Percentiles rank a stretch among this genome's conserved stretches.
phyloP scores from a whole-genome alignment of 2,329 filamentous ascomycete species.

The Colletotrichum tropicale region DNA sequence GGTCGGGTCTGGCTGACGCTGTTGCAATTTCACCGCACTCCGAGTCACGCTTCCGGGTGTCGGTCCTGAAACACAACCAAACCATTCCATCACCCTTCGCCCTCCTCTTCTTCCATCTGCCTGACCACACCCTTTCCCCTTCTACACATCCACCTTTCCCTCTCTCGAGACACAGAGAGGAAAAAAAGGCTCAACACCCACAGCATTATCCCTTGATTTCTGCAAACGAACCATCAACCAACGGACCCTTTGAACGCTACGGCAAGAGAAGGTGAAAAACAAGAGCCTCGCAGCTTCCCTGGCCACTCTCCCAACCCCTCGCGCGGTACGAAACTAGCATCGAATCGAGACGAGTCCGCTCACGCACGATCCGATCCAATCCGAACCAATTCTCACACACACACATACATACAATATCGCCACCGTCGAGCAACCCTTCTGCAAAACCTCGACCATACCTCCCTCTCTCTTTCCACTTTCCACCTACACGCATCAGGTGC shows the following conservation, averaged over 20 bases:
- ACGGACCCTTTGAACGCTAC: background rate
- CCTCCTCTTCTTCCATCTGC: background rate
- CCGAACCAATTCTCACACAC: constrained; percentile 6
- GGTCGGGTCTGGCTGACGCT: constrained; percentile 2
- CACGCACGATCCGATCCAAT: constrained; percentile 14
- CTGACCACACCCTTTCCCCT: background rate
- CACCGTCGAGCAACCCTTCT: constrained; percentile 7
- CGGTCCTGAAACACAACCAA: constrained; percentile 21
- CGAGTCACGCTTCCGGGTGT: constrained; percentile 20
- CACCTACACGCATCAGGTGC: background rate
- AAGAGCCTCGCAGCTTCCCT: background rate
- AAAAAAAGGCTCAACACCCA: background rate
- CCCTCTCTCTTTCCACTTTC: background rate
- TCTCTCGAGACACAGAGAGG: background rate
- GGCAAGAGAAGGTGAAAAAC: background rate
- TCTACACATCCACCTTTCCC: background rate
- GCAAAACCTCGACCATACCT: background rate
- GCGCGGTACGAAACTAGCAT: constrained; percentile 16
- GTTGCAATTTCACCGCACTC: constrained; percentile 13
- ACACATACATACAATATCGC: constrained; percentile 16
- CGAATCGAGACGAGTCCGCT: constrained; percentile 21
- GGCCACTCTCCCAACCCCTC: constrained; percentile 6
- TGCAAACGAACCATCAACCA: background rate
- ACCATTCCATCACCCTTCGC: constrained; percentile 9
- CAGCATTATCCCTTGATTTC: background rate